Evolutionary conservation across 2,329 filamentous ascomycete species (phyloP).

Genomic region (Emmonsiellopsis sp.): DNA sequence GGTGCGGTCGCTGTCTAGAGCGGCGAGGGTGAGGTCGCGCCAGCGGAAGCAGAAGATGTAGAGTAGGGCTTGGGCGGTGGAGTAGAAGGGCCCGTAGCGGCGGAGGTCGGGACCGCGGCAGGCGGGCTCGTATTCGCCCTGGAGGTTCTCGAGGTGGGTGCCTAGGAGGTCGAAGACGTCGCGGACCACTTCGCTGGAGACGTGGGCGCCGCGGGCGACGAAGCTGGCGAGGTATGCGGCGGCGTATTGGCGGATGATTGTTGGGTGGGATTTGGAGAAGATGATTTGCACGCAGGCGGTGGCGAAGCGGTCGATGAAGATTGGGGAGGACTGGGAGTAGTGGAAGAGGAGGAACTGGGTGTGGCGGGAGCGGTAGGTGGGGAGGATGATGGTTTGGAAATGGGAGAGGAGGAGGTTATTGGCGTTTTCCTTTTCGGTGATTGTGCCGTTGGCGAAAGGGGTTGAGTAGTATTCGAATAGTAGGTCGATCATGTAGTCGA

Average conservation of each 20-base stretch:
- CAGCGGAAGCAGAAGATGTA: slow-evolving; percentile 98
- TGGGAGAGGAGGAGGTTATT: slow-evolving; percentile 75
- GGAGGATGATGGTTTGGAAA: slow-evolving; percentile 80
- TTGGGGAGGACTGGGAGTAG: slow-evolving; percentile 74
- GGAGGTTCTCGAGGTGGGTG: slow-evolving; percentile 65
- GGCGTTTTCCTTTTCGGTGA: slow-evolving; percentile 59
- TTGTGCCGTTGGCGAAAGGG: slow-evolving; percentile 59
- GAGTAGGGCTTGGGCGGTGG: slow-evolving; percentile 75
- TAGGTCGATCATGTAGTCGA: slow-evolving; percentile 81
- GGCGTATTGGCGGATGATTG: slow-evolving; percentile 70
- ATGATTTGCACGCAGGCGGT: slow-evolving; percentile 66
- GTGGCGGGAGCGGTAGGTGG: slow-evolving; percentile 84
- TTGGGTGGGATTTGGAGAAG: slow-evolving; percentile 59
- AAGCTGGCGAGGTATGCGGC: slow-evolving; percentile 92
- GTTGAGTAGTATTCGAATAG: slow-evolving; percentile 77
- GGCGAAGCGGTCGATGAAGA: slow-evolving; percentile 73
- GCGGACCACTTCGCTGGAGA: slow-evolving; percentile 67
- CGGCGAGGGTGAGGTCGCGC: slow-evolving; percentile 69
- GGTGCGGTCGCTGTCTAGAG: slow-evolving; percentile 45
- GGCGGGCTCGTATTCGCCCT: slow-evolving; percentile 59
- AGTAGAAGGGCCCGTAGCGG: slow-evolving; percentile 77
- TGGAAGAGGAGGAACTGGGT: slow-evolving; percentile 95
- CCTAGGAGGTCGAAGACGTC: slow-evolving; percentile 74
- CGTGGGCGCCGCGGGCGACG: slow-evolving; percentile 77
- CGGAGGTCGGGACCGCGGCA: slow-evolving; percentile 80